phyloP scores from a whole-genome alignment of 2,329 filamentous ascomycete genomes.

The Nigrospora osmanthi region DNA sequence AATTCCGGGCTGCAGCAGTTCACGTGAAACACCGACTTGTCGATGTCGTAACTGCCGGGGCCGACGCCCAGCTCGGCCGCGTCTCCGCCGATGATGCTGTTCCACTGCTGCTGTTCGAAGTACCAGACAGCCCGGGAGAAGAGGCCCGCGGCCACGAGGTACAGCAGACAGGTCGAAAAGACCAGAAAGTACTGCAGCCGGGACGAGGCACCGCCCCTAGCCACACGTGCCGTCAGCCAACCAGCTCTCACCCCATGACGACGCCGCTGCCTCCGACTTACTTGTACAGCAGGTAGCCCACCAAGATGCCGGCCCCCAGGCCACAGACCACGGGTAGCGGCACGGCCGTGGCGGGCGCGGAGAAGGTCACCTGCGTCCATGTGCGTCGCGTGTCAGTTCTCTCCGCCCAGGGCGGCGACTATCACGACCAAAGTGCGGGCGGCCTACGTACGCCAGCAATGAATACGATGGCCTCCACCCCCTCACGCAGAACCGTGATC shows the following conservation, averaged over 20 bases:
- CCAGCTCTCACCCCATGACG: too few species aligned
- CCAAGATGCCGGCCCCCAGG: slow-evolving; percentile 53
- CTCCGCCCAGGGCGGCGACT: too few species aligned
- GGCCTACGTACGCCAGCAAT: slow-evolving; percentile 59
- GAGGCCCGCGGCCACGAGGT: slow-evolving; percentile 75
- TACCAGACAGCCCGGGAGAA: slow-evolving; percentile 73
- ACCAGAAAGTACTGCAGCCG: slow-evolving; percentile 74
- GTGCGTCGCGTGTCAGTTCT: not conserved
- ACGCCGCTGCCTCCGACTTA: slow-evolving; percentile 42
- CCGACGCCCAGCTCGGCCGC: slow-evolving; percentile 44
- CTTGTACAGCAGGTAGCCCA: slow-evolving; percentile 75
- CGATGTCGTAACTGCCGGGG: slow-evolving; percentile 72
- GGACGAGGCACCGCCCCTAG: slow-evolving; percentile 53
- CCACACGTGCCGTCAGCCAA: not conserved
- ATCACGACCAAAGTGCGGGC: not conserved
- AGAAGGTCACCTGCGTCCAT: slow-evolving; percentile 46
- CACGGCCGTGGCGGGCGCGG: slow-evolving; percentile 66
- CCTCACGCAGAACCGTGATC: slow-evolving; percentile 79
- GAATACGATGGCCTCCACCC: slow-evolving; percentile 80
- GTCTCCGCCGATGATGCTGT: slow-evolving; percentile 52
- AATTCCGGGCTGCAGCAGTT: slow-evolving; percentile 73
- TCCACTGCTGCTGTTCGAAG: slow-evolving; percentile 65
- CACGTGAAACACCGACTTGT: slow-evolving; percentile 73
- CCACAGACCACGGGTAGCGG: slow-evolving; percentile 71
- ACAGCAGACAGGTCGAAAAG: slow-evolving; percentile 72